Conservation (phyloP, 2,329 filamentous ascomycete genomes). For the Xylariaceae sp. region DNA sequence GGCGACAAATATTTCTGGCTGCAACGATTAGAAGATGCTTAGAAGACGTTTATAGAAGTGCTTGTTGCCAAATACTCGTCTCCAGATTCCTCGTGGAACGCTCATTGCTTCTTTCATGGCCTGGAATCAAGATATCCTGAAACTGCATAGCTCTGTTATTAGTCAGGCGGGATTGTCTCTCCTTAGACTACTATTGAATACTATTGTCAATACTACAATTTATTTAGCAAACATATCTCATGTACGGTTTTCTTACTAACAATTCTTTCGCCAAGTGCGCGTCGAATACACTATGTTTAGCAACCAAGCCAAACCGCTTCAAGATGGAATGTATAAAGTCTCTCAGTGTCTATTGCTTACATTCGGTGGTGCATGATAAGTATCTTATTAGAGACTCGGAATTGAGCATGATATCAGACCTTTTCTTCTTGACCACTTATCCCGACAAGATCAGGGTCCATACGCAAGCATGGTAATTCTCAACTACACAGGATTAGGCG, state of each 20-base stretch:
- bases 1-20: too few relatives aligned
- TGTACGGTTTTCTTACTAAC: neutral
- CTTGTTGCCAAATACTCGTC: neutral
- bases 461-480: constrained; percentile 7
- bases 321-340: neutral
- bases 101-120: neutral
- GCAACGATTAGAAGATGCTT: too few relatives aligned
- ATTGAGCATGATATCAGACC: neutral
- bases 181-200: neutral
- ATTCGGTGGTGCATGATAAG: too few relatives aligned
- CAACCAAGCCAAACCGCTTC: neutral
- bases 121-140: neutral
- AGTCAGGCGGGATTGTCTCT: neutral
- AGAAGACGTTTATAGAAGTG: too few relatives aligned
- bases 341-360: too few relatives aligned
- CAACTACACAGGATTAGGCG: neutral
- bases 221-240: neutral
- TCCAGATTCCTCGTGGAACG: neutral
- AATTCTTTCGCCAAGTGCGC: neutral
- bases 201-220: neutral
- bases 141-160: neutral
- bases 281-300: neutral
- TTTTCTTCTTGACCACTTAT: neutral
- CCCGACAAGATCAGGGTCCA: neutral
- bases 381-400: too few relatives aligned